Base-by-base conservation (phyloP, 345 rosid genomes). In the Rhodamnia argentea region DNA sequence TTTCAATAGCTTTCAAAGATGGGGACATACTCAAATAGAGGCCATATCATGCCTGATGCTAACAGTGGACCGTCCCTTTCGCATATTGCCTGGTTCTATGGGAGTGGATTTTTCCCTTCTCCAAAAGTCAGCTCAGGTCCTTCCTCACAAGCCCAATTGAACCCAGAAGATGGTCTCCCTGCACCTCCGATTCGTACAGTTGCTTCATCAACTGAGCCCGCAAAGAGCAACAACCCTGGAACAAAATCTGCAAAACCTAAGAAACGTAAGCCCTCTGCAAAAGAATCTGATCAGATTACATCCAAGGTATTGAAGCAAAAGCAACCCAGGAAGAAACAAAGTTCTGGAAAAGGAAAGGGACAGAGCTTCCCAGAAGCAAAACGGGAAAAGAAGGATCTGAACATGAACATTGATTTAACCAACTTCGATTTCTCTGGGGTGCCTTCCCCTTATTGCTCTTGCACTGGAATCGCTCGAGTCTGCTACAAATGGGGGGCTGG, bases 401-500 rank as follows among this genome's bases (percentile, higher is more conserved):
- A 90, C 82, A 89, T 89, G 37, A 88, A 90, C 84, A 85, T 91
- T 18, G 91, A 88, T 58, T 86, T 75, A 85, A 84, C 88, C 44
- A 90, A 90, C 86, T 87, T 90, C 26, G 93, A 94, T 89, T 85
- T 91, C 81, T 91, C 95, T 3, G 87, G 88, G 76, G 91, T 90
- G 83, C 95, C 95, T 88, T 88, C 96, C 86, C 95, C 95, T 5
- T 86, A 91, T 52, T 95, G 98, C 86, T 92, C 98, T 11, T 93
- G 95, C 88, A 92, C 95, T 40, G 95, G 96, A 16, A 54, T 88
- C 44, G 89, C 89, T 54, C 90, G 90, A 87, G 89, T 89, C 62
- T 94, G 96, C 90, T 92, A 92, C 92, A 92, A 90, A 86, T 94
- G 95, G 95, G 98, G 95, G 50, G 89, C 92, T 83, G 92, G 95